Evolutionary conservation across 495 filamentous ascomycete species (phyloP), one percentile per base, ranked within the genome.

Genomic region (Tuber aestivum): DNA sequence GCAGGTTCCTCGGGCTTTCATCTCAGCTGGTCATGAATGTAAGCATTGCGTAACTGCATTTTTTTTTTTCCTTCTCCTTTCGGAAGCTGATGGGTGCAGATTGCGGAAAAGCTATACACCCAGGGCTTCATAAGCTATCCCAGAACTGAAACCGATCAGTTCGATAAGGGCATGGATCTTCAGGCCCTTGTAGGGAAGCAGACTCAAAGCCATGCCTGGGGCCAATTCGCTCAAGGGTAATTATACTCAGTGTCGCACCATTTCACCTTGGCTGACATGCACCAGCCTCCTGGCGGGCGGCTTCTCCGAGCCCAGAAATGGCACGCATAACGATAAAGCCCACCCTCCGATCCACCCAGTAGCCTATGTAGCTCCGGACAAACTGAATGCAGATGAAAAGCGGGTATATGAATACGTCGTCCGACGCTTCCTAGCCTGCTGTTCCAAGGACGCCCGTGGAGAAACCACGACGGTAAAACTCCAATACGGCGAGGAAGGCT

Each of bases 101-200:
- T 92, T 40, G 95, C 95, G 42, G 95, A 99, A 84, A 85, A 85
- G n/a, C 87, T 99, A 5, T 99, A 99, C 85, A 93, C 91, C 37
- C 94, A 93, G 81, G 95, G 95, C 0, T 98, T 93, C 85, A 97
- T 98, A 84, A 96, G 93, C 84, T 99, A 99, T 83, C 95, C 95
- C 9, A 89, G 95, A 78, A 99, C 95, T 5, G 95, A 99, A 85
- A 99, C 95, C 0, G 96, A 99, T 83, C 92, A 95, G 41, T 99
- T 99, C 83, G 94, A 97, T 81, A 89, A 90, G 79, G 95, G 86
- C 23, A 98, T 98, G 84, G 91, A 98, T 84, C 87, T 99, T 12
- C 90, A 87, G 70, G 90, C 88, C 32, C 85, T 99, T 18, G 87
- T 97, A 6, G 89, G 93, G 76, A 98, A 96, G 83, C 95, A 99